Base-by-base conservation (phyloP, 2,329 filamentous ascomycete genomes). In the Arthrobotrys iridis region DNA sequence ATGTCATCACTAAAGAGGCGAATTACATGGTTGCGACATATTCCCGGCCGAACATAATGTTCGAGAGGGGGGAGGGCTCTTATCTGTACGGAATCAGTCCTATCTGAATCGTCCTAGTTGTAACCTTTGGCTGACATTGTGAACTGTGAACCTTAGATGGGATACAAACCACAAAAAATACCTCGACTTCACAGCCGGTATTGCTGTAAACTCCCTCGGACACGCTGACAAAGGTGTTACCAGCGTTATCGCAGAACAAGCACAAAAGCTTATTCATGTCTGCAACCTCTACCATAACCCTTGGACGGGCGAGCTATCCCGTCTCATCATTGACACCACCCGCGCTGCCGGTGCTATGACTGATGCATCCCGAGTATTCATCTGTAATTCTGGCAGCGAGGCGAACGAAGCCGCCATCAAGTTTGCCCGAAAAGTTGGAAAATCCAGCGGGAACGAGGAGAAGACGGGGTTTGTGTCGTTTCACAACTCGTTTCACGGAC, bases 381-480 rank as follows among this genome's bases (percentile, higher is more conserved):
- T 99, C 78, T 97, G 93, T 85, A 99, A 99, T 84, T 97, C 93
- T 2, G 95, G 95, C 73, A 92, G 91, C 74, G 95, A 99, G 84
- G 95, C 95, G 81, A 99, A 99, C 82, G 95, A 99, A 84, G 95
- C 94, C 0, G 95, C 94, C 35, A 91, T 99, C 82, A 99, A 99
- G 83, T 98, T 99, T 80, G 91, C 94, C 18, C 88, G 95, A 79
- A 99, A 99, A 83, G 90, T 91, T 20, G 93, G 93, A 79, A 94
- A 94, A 82, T 80, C 89, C 26, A 68, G 73, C 10, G 78, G 76
- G 1, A 76, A 77, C 10, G 90, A 93, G 77, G 83, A 82, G 18
- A 97, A 98, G 84, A 83, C 88, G 79, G 93, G 97, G 80, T 84
- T 99, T 52, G 92, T 98, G 59, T 96, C 93, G 13, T 99, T 98